A percentile compares a stretch with the other conserved stretches of the same genome.
These are phyloP conservation scores for Stephania yunnanensis DNA, from an alignment of 164 flowering plant species.

Conservation along the genomic window DNA sequence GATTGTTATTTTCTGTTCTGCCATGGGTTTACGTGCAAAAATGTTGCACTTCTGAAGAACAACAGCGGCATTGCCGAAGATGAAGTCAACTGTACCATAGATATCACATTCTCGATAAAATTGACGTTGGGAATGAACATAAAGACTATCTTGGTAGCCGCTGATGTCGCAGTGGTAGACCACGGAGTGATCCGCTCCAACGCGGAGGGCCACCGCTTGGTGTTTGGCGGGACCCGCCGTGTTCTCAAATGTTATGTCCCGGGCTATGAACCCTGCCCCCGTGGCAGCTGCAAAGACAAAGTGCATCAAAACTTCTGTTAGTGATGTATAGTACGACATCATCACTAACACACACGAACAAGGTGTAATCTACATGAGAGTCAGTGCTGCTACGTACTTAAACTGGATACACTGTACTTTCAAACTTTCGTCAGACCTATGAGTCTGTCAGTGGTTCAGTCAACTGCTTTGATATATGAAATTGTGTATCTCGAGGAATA, in stretches of 20 bases:
- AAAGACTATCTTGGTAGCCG: constrained; percentile 66
- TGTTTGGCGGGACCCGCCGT: constrained; percentile 52
- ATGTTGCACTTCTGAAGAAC: constrained; percentile 58
- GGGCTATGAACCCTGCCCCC: constrained; percentile 58
- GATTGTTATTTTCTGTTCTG: constrained; percentile 38
- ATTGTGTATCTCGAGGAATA: background rate
- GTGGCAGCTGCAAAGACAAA: constrained; percentile 35
- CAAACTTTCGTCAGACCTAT: too few relatives aligned
- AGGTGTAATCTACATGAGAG: too few relatives aligned
- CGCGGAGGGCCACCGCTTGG: constrained; percentile 67
- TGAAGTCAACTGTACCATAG: constrained; percentile 60
- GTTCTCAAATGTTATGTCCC: constrained; percentile 55
- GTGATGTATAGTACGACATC: too few relatives aligned
- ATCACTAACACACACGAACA: too few relatives aligned
- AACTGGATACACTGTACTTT: too few relatives aligned
- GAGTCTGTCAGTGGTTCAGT: too few relatives aligned
- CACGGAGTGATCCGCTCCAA: constrained; percentile 48
- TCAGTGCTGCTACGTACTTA: too few relatives aligned
- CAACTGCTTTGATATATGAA: too few relatives aligned
- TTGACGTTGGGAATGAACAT: constrained; percentile 50
- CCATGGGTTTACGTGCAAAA: constrained; percentile 39
- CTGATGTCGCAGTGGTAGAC: constrained; percentile 48
- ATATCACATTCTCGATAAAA: constrained; percentile 58
- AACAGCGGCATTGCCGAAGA: constrained; percentile 64
- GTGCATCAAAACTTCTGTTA: too few relatives aligned